Conservation (phyloP, 2,329 filamentous ascomycete genomes). For the Didymellaceae sp. region DNA sequence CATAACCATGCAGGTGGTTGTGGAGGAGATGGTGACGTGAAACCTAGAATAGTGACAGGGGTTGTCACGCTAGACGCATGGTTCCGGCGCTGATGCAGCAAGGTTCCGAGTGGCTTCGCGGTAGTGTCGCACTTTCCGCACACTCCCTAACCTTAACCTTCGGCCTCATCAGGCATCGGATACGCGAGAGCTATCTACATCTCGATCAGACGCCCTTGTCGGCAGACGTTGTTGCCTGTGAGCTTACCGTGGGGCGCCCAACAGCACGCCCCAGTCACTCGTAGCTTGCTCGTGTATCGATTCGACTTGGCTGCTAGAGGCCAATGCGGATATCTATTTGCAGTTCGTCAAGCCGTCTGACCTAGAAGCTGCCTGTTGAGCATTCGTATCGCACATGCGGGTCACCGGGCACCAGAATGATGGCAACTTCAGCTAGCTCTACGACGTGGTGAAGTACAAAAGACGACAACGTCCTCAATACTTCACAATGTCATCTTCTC, state of each 20-base stretch:
- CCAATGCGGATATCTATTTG: slow-evolving; percentile 26
- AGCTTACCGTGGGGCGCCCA: slow-evolving; percentile 24
- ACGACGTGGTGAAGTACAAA: slow-evolving; percentile 26
- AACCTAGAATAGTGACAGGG: slow-evolving; percentile 4
- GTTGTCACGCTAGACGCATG: slow-evolving; percentile 10
- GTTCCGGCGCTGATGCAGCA: slow-evolving; percentile 3
- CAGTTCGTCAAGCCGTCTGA: slow-evolving; percentile 26
- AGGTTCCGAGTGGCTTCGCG: slow-evolving; percentile 15
- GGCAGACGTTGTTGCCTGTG: slow-evolving; percentile 13
- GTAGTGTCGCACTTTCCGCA: slow-evolving; percentile 1
- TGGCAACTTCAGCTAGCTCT: slow-evolving; percentile 16
- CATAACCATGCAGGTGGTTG: slow-evolving; percentile 9
- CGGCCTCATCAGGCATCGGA: slow-evolving; percentile 11
- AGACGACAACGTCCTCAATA: slow-evolving; percentile 25
- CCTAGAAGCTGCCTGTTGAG: slow-evolving; percentile 17
- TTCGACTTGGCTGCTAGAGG: slow-evolving; percentile 14
- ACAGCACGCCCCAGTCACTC: slow-evolving; percentile 20
- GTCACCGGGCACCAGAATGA: slow-evolving; percentile 18
- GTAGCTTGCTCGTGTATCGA: slow-evolving; percentile 28
- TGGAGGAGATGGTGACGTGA: slow-evolving; percentile 16
- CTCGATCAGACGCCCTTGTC: slow-evolving; percentile 21
- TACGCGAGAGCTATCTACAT: slow-evolving; percentile 2
- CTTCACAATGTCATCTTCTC: no score
- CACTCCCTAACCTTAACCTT: slow-evolving; percentile 11
- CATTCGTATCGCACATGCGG: slow-evolving; percentile 15